Evolutionary conservation across 2,329 filamentous ascomycete genomes (phyloP).

Genomic region (Botrytis hyacinthi): DNA sequence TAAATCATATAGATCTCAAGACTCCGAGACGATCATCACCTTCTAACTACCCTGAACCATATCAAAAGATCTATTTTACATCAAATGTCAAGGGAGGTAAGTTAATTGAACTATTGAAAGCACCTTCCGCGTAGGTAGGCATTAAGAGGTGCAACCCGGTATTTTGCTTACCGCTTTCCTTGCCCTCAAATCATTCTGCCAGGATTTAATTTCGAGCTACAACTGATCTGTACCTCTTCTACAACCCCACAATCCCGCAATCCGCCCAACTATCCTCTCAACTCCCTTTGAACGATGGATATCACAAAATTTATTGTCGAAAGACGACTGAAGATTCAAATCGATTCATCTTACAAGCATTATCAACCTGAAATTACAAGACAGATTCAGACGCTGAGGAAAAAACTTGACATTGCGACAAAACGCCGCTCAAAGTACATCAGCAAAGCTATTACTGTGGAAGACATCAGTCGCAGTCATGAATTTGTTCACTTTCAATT

Average conservation of each 20-base stretch:
- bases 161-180: not conserved
- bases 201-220: not conserved
- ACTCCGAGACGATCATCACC: too few relatives aligned
- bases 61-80: too few relatives aligned
- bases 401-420: conserved; percentile 79
- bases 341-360: too few relatives aligned
- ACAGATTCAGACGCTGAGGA: conserved; percentile 65
- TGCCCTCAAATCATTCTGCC: not conserved
- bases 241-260: conserved; percentile 20
- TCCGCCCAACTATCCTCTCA: not conserved
- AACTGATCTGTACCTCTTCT: not conserved
- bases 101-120: too few relatives aligned
- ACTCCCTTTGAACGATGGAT: conserved; percentile 26
- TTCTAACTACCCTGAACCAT: too few relatives aligned
- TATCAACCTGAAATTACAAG: too few relatives aligned
- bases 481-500: conserved; percentile 82
- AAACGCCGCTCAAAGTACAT: conserved; percentile 84
- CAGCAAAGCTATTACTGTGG: conserved; percentile 68
- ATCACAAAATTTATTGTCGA: conserved; percentile 79
- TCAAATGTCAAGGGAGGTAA: too few relatives aligned
- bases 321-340: conserved; percentile 43
- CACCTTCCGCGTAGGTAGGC: too few relatives aligned
- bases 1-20: too few relatives aligned
- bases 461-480: conserved; percentile 70
- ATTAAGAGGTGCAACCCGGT: not conserved